Conservation (phyloP, 208 protist species). For the Leishmania turanica region DNA sequence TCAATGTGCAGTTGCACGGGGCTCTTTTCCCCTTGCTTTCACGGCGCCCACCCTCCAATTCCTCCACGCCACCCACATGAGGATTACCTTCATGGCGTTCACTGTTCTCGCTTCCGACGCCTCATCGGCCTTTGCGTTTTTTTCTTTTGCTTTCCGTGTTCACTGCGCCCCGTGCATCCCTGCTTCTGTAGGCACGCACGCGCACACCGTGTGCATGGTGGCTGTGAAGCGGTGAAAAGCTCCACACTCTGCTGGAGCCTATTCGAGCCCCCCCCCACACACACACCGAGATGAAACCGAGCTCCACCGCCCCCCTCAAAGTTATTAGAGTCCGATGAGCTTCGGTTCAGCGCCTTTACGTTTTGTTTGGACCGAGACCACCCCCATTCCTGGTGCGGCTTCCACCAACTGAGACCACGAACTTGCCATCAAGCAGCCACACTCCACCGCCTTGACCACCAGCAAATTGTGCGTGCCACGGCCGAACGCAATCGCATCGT, state of each 20-base stretch:
- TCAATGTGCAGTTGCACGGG: background rate
- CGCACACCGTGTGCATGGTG: background rate
- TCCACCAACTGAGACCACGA: slow-evolving; percentile 22
- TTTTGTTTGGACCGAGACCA: slow-evolving; percentile 39
- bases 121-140: background rate
- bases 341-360: slow-evolving; percentile 62
- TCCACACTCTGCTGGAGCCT: background rate
- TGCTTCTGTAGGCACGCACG: background rate
- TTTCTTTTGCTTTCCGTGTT: background rate
- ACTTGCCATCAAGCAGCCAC: slow-evolving; percentile 57
- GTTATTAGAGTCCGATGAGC: slow-evolving; percentile 39
- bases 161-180: background rate
- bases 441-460: slow-evolving; percentile 43
- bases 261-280: background rate
- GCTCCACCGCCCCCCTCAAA: background rate
- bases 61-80: background rate
- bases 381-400: slow-evolving; percentile 28
- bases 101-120: background rate
- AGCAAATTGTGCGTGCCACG: slow-evolving; percentile 58
- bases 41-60: background rate
- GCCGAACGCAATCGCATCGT: slow-evolving; percentile 52
- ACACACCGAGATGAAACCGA: background rate
- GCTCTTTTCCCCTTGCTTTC: background rate
- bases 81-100: background rate
- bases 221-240: background rate